Base-by-base conservation (phyloP, 805 yeast genomes). In the Maudiozyma serrabonitensis region DNA sequence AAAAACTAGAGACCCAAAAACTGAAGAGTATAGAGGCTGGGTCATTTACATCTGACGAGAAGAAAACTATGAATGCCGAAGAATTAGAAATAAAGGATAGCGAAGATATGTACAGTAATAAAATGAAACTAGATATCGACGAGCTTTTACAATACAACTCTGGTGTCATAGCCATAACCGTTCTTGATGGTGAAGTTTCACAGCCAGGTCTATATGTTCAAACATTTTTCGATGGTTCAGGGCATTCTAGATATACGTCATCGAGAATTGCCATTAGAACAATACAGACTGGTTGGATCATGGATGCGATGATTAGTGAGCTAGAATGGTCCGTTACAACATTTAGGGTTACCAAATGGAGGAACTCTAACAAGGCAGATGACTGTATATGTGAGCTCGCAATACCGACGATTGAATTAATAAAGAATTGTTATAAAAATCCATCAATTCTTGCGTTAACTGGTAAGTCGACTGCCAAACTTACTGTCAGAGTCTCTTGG, bases 261-360 rank as follows among this genome's bases (percentile, higher is more conserved):
- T 75, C 78, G 15, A 70, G 70, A 50, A 67, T 83, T 51, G 55
- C 54, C 3, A 56, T 54, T 16, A 60, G 60, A 47, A 54, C 59
- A 19, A 50, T 62, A 13, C 63, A 62, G 41, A 52, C 67, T 34
- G 72, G 73, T 38, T 70, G 73, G 49, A 76, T 82, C 9, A 84
- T 86, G 46, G 95, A 87, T 62, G 79, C 69, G 15, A 62, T 81
- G 52, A 72, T 88, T 49, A 82, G 80, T 53, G 93, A 88, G 63
- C 70, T 88, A 47, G 87, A 81, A 40, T 80, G 80, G 75, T 86
- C 95, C 1, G 69, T 73, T 47, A 73, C 79, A 1, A 71, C 75
- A 3, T 72, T 88, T 65, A 75, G 85, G 57, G 64, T 83, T 21
- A 73, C 77, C 3, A 78, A 78, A 56, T 75, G 80, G 48, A 69